These are phyloP conservation scores for Dactylellina drechsleri DNA, from an alignment of 2,329 filamentous ascomycete genomes.

Conservation along the genomic window DNA sequence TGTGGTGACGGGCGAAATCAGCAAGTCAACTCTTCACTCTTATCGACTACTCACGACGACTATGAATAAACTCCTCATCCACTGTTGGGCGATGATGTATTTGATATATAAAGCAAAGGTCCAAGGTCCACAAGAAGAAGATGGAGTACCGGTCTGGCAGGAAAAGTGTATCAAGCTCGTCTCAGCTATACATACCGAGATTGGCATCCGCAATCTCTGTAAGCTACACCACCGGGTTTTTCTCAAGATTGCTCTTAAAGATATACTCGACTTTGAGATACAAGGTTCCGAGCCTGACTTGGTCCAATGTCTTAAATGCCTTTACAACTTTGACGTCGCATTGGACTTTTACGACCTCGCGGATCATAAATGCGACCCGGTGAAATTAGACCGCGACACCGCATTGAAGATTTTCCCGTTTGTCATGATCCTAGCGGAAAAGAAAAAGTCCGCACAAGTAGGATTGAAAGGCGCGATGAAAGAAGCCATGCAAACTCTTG, in stretches of 20 bases:
- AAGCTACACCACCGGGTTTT: conserved; percentile 81
- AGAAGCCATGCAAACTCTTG: conserved; percentile 89
- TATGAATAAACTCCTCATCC: conserved; percentile 85
- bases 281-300: conserved; percentile 88
- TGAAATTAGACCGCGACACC: conserved; percentile 81
- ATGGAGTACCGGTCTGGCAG: conserved; percentile 41
- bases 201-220: conserved; percentile 86
- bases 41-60: conserved; percentile 69
- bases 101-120: conserved; percentile 56
- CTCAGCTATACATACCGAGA: conserved; percentile 83
- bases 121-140: conserved; percentile 42
- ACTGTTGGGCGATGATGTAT: conserved; percentile 89
- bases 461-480: conserved; percentile 86
- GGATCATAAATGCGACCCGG: conserved; percentile 81
- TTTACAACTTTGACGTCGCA: conserved; percentile 57
- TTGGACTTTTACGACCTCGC: conserved; percentile 68
- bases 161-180: conserved; percentile 72
- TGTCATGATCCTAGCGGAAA: conserved; percentile 80
- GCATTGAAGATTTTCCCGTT: conserved; percentile 85
- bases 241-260: conserved; percentile 85
- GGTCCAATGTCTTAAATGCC: conserved; percentile 65
- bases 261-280: conserved; percentile 75
- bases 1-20: conserved; percentile 78
- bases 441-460: conserved; percentile 88
- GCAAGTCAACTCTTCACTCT: conserved; percentile 69